Evolutionary conservation across 2,329 filamentous ascomycete genomes (phyloP).

Genomic region (Paracoccidioides brasiliensis): DNA sequence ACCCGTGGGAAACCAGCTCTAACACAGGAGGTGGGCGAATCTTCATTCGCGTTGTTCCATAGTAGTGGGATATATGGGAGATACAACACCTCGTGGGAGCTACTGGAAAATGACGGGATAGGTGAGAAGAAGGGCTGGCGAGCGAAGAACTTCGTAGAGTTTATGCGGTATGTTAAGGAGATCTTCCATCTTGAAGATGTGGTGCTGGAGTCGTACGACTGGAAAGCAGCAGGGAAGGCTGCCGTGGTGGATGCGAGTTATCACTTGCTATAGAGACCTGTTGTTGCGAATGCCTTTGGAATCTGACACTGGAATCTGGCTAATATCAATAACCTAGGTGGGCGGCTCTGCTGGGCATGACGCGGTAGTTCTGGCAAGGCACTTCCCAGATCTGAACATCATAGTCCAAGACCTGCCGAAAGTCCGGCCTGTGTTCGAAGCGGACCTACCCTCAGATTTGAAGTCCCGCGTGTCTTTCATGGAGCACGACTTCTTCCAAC

Average conservation of each 20-base stretch:
- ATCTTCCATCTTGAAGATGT: slow-evolving; percentile 6
- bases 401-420: slow-evolving; percentile 12
- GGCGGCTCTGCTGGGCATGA: slow-evolving; percentile 10
- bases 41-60: slow-evolving; percentile 1
- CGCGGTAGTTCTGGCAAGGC: slow-evolving; percentile 3
- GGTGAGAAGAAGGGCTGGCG: slow-evolving; percentile 9
- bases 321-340: slow-evolving; percentile 4
- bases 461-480: slow-evolving; percentile 23
- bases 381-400: slow-evolving; percentile 15
- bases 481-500: slow-evolving; percentile 46
- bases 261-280: neutral
- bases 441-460: slow-evolving; percentile 4
- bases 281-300: too few species aligned
- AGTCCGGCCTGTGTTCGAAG: slow-evolving; percentile 3
- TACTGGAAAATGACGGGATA: slow-evolving; percentile 21
- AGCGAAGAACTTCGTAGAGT: neutral
- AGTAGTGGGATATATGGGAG: slow-evolving; percentile 3
- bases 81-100: slow-evolving; percentile 17
- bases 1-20: slow-evolving; percentile 4
- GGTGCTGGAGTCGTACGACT: slow-evolving; percentile 7
- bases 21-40: slow-evolving; percentile 5
- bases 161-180: slow-evolving; percentile 6
- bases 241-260: slow-evolving; percentile 7
- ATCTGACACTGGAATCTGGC: neutral
- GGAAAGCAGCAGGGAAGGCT: slow-evolving; percentile 6